Base-by-base conservation (phyloP, 768 basidiomycete species). In the Boletus rubescentipes region DNA sequence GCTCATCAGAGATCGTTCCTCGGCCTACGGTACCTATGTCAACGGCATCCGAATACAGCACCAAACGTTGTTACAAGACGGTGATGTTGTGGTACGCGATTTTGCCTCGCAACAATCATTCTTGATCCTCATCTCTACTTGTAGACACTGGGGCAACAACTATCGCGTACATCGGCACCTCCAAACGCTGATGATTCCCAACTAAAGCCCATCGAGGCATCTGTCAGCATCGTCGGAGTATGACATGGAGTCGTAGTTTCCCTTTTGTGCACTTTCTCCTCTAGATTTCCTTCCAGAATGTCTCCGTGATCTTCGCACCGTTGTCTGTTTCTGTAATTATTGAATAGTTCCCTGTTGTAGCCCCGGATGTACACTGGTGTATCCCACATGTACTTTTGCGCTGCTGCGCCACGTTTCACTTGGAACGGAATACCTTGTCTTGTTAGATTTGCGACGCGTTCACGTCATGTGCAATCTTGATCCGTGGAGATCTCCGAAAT, bases 11-110 rank as follows among this genome's bases (percentile, higher is more conserved):
- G 80, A 82, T 61, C 69, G 77, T 40, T 72, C 74, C 16, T 73
- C 78, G 7, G 59, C 73, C 8, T 76, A 78, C 48, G 79, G 80
- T 11, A 82, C 80, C 31, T 78, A 70, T 57, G 67, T 82, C 46
- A 82, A 81, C 53, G 75, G 75, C 30, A 52, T 68, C 51, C 72
- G 69, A 55, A 71, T 80, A 55, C 67, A 67, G 18, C 63, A 72
- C 16, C 70, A 68, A 39, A 75, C 71, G 1, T 51, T 67, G 6
- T 63, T 81, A 23, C 72, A 71, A 48, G 61, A 69, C 9, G 78
- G 77, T 18, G 80, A 81, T 54, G 66, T 72, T 8, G 61, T 82
- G 55, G 80, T 81, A 53, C 52, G 75, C 71, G 45, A 16, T 32
- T 39, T 49, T 39, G 16, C 37, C 6, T 21, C 48, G 21, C 11